These are phyloP conservation scores for Mayamaea pseudoterrestris DNA, from an alignment of 108 stramenopile species.

Conservation along the genomic window DNA sequence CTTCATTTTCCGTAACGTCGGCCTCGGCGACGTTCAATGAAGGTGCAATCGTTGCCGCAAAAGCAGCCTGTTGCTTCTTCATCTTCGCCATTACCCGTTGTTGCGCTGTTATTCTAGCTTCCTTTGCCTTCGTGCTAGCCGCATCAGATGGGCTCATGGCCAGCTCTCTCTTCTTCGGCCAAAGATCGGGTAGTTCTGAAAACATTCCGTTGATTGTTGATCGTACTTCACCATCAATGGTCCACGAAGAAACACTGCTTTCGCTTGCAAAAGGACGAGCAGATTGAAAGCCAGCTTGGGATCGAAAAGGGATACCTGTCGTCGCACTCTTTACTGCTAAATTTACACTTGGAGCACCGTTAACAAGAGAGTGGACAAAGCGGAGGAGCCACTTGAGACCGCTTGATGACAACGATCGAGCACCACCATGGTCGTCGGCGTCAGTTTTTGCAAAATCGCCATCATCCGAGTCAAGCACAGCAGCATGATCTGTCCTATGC, in stretches of 20 bases:
- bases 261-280: neutral
- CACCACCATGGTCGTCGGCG: conserved; percentile 74
- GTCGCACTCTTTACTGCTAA: conserved; percentile 61
- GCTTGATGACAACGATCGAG: conserved; percentile 52
- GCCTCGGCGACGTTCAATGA: conserved; percentile 25
- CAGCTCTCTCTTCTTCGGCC: conserved; percentile 32
- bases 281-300: neutral
- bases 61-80: conserved; percentile 65
- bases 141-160: conserved; percentile 15
- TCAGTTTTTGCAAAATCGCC: conserved; percentile 14
- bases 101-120: conserved; percentile 73
- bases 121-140: conserved; percentile 39
- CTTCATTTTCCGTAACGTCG: conserved; percentile 41
- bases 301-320: conserved; percentile 23
- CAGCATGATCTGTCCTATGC: conserved; percentile 49
- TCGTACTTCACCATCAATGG: conserved; percentile 34
- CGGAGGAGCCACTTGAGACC: conserved; percentile 81
- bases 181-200: conserved; percentile 53
- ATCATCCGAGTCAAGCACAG: conserved; percentile 26
- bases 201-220: conserved; percentile 53
- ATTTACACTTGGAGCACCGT: conserved; percentile 57
- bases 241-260: conserved; percentile 14
- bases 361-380: conserved; percentile 68
- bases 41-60: conserved; percentile 54
- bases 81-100: conserved; percentile 65